Percentiles rank a stretch among this genome's conserved stretches.
These are phyloP conservation scores for Torulaspora maleeae DNA, from an alignment of 805 yeast genomes.

Conservation along the genomic window DNA sequence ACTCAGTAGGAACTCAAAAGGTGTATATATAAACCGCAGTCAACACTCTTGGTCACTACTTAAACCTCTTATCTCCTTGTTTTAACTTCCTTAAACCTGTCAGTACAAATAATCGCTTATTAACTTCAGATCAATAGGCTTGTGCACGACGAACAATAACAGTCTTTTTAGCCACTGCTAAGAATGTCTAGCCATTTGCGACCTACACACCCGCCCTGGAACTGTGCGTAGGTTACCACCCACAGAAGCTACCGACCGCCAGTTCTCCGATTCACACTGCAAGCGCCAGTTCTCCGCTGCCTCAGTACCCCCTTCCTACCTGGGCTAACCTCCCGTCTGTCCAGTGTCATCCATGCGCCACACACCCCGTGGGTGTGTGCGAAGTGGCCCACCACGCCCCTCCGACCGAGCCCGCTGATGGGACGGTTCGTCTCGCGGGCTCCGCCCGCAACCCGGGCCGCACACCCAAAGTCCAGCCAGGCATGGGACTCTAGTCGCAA, in stretches of 20 bases:
- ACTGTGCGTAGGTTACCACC: not conserved
- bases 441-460: not conserved
- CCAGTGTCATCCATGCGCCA: not conserved
- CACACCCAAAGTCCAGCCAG: not conserved
- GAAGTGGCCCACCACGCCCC: not conserved
- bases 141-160: not conserved
- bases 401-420: not conserved
- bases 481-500: not conserved
- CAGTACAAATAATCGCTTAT: not conserved
- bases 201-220: not conserved
- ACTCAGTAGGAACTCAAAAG: not conserved
- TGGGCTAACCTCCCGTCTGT: not conserved
- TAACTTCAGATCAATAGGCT: not conserved
- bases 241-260: not conserved
- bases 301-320: not conserved
- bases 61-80: not conserved
- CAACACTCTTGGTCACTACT: not conserved
- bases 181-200: conserved; percentile 2
- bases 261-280: not conserved
- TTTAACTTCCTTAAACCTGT: not conserved
- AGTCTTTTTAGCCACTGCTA: not conserved
- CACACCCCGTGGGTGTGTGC: conserved; percentile 3
- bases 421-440: not conserved
- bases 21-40: conserved; percentile 4
- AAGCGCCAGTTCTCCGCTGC: not conserved